phyloP scores from a whole-genome alignment of 2,329 filamentous ascomycete genomes.

The Trichoderma lentiforme region DNA sequence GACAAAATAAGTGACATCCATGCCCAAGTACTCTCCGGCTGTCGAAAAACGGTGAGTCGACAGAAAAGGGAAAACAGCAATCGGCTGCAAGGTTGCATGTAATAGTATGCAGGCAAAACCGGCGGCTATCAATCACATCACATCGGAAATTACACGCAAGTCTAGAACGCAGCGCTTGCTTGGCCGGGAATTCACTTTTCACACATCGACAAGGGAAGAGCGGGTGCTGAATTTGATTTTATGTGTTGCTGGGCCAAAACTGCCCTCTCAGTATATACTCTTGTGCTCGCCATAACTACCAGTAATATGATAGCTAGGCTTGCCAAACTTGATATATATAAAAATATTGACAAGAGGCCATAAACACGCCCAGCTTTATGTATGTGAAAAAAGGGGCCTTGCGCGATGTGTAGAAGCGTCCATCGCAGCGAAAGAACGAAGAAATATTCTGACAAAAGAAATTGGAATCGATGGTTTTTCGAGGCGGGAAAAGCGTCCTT shows the following conservation, averaged over 20 bases:
- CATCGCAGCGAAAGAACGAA: constrained; percentile 7
- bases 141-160: not conserved
- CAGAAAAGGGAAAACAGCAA: not conserved
- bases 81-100: not conserved
- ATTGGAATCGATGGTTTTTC: constrained; percentile 19
- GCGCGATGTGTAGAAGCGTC: not conserved
- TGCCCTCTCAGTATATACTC: constrained; percentile 35
- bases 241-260: constrained; percentile 36
- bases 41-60: not conserved
- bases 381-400: constrained; percentile 18
- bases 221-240: constrained; percentile 4
- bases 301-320: constrained; percentile 23
- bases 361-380: constrained; percentile 36
- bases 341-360: constrained; percentile 32
- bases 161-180: not conserved
- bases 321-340: constrained; percentile 24
- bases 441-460: constrained; percentile 19
- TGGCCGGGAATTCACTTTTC: not conserved
- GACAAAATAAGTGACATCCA: not conserved
- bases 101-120: not conserved
- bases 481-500: constrained; percentile 24
- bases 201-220: not conserved
- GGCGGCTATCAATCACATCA: not conserved
- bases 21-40: not conserved
- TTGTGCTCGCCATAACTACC: constrained; percentile 29